Conservation (phyloP, 768 basidiomycete species). For the Suillus occidentalis region DNA sequence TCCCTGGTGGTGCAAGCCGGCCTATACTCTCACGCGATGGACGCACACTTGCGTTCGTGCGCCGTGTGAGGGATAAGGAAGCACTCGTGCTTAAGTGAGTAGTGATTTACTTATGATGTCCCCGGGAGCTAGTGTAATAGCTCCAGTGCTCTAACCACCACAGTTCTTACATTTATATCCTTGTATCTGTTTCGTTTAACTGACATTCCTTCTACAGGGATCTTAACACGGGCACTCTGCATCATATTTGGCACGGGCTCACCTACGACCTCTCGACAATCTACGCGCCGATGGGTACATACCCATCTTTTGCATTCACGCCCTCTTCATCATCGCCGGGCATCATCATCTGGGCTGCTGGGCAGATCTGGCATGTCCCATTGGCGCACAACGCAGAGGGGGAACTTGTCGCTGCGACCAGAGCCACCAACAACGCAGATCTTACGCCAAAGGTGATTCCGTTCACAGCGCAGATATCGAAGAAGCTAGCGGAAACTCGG, state of each 20-base stretch:
- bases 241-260: slow-evolving; percentile 66
- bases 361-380: slow-evolving; percentile 66
- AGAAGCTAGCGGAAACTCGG: slow-evolving; percentile 63
- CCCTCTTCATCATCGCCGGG: slow-evolving; percentile 47
- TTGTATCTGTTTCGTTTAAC: background rate
- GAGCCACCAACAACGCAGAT: background rate
- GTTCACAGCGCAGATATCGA: slow-evolving; percentile 64
- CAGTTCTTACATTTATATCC: background rate
- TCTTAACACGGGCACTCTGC: slow-evolving; percentile 61
- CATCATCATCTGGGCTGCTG: slow-evolving; percentile 73
- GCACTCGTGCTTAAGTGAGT: slow-evolving; percentile 69
- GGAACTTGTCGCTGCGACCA: slow-evolving; percentile 43
- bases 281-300: slow-evolving; percentile 79
- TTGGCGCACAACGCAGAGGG: slow-evolving; percentile 49
- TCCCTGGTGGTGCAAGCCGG: slow-evolving; percentile 71
- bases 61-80: slow-evolving; percentile 71
- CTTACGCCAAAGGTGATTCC: slow-evolving; percentile 45
- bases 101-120: background rate
- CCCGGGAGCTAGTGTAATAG: background rate
- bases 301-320: slow-evolving; percentile 72
- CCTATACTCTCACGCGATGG: slow-evolving; percentile 70
- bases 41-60: slow-evolving; percentile 71
- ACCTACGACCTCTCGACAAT: slow-evolving; percentile 64
- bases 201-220: slow-evolving; percentile 44
- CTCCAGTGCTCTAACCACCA: background rate